phyloP scores from a whole-genome alignment of 2,329 filamentous ascomycete genomes.

The Monosporascus sp. region DNA sequence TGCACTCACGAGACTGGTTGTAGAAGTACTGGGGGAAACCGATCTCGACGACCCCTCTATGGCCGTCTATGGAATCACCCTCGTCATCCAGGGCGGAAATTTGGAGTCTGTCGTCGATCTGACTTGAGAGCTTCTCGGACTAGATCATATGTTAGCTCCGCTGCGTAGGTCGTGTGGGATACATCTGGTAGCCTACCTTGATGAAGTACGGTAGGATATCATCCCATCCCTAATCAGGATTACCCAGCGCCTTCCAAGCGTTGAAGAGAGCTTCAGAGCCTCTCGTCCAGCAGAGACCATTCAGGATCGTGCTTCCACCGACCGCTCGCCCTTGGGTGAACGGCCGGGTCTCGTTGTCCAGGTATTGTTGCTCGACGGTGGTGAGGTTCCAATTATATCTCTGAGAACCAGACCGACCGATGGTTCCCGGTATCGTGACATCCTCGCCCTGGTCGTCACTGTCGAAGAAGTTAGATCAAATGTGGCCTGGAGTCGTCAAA shows the following conservation, averaged over 20 bases:
- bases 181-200: slow-evolving; percentile 29
- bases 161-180: neutral
- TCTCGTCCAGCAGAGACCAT: slow-evolving; percentile 36
- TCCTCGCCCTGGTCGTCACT: slow-evolving; percentile 23
- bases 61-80: slow-evolving; percentile 25
- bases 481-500: neutral
- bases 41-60: slow-evolving; percentile 30
- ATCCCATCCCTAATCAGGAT: slow-evolving; percentile 36
- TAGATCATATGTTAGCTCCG: slow-evolving; percentile 8
- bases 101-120: slow-evolving; percentile 15
- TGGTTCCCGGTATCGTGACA: slow-evolving; percentile 17
- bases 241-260: slow-evolving; percentile 36
- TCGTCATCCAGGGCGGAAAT: slow-evolving; percentile 21
- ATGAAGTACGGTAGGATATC: slow-evolving; percentile 42
- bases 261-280: slow-evolving; percentile 35
- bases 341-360: slow-evolving; percentile 28
- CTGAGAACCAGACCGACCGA: slow-evolving; percentile 16
- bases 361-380: slow-evolving; percentile 24
- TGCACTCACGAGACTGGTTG: slow-evolving; percentile 30
- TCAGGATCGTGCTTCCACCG: slow-evolving; percentile 34
- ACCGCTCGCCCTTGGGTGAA: slow-evolving; percentile 33
- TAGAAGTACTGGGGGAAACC: slow-evolving; percentile 34
- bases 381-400: slow-evolving; percentile 26
- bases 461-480: slow-evolving; percentile 1
- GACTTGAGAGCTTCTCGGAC: slow-evolving; percentile 31